Evolutionary conservation across 805 yeast species (phyloP), one percentile per base, ranked within the genome.

Genomic region (Pichia occidentalis): DNA sequence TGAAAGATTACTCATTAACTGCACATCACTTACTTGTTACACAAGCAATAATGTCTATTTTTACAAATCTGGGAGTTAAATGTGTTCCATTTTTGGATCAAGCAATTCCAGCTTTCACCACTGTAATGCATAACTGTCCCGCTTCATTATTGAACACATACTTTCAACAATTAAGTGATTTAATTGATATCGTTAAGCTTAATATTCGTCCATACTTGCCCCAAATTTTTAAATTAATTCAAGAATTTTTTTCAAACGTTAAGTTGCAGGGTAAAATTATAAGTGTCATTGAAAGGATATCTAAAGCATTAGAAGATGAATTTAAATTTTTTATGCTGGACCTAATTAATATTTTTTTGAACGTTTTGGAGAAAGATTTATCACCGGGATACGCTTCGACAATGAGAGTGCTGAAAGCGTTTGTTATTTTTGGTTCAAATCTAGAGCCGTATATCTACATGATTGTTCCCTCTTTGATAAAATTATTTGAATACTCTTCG

Each of bases 1-100:
- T 92, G 29, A 80, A 81, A 47, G 98, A 92, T 57, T 75, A 84
- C 0, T 85, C 97, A 0, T 67, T 90, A 40, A 79, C 85, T 8
- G 68, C 83, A 0, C 95, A 88, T 54, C 97, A 92, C 55, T 83
- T 88, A 3, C 80, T 85, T 14, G 95, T 87, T 20, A 85, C 88
- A n/a, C 96, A 88, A 51, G 94, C 97, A 0, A 81, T 92, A 29
- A 82, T 87, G 74, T 80, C 82, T 49, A 88, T 92, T 32, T 88
- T 88, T 67, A 86, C 84, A 57, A 81, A 94, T 1, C 66, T 92
- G 44, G 95, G 97, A 0, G 66, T 84, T 40, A 77, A 90, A 39
- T 88, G 96, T 59, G 92, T 88, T 12, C 77, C 88, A n/a, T 90
- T 85, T 56, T 62, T 94, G 39, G 83, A 83, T 21, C 85, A 85